Percentiles rank a stretch among this genome's conserved stretches.
Conservation (phyloP, 164 flowering plant genomes). For the Umbilicus rupestris region DNA sequence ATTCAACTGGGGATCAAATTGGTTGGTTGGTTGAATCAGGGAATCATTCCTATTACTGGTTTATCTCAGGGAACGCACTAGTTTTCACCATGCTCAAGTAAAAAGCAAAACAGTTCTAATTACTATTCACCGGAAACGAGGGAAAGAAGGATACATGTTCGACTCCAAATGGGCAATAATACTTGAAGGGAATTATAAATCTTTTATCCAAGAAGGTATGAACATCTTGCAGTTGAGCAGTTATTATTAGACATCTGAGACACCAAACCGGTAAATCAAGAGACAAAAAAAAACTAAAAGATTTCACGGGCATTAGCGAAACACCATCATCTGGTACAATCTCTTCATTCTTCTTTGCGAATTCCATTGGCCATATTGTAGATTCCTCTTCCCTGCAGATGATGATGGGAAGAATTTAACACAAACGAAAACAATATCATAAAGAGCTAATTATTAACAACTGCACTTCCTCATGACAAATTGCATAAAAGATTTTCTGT, state of each 20-base stretch:
- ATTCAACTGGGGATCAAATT: too few species aligned
- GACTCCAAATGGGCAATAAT: neutral
- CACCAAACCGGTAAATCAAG: neutral
- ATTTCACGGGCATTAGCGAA: neutral
- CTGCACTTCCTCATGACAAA: neutral
- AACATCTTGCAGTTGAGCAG: neutral
- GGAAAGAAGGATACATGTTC: too few species aligned
- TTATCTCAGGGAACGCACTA: too few species aligned
- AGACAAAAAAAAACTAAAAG: neutral
- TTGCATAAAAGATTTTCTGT: neutral
- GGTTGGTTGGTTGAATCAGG: too few species aligned
- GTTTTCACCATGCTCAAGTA: too few species aligned
- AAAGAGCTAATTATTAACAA: neutral
- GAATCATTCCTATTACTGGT: too few species aligned
- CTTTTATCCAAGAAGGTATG: neutral
- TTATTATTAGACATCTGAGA: neutral
- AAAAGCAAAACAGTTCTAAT: too few species aligned
- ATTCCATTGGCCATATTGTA: conserved; percentile 4
- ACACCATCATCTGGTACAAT: neutral
- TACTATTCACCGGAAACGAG: too few species aligned
- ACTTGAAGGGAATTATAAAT: neutral
- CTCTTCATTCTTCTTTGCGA: conserved; percentile 5
- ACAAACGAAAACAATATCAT: neutral
- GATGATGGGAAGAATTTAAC: neutral
- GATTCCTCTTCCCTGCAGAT: neutral